A percentile compares a stretch with the other conserved stretches of the same genome.
Conservation (phyloP, 2,329 filamentous ascomycete species). For the Pseudogymnoascus sp. region DNA sequence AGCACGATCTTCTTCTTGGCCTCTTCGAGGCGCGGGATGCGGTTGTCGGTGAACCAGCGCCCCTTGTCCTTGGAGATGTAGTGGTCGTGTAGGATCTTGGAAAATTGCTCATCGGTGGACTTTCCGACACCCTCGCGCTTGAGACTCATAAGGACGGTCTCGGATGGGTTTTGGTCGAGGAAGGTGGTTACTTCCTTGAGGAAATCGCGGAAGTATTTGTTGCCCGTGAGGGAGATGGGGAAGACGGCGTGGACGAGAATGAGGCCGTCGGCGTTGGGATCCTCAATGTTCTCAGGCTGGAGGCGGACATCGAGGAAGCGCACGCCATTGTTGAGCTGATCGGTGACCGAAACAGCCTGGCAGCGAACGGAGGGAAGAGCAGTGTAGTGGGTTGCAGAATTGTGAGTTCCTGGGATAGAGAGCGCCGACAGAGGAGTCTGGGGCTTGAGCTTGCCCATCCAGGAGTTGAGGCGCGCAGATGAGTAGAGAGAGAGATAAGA, state of each 20-base stretch:
- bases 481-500: conserved; percentile 59
- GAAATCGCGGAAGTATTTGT: conserved; percentile 69
- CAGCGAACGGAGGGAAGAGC: conserved; percentile 90
- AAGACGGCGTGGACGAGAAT: conserved; percentile 85
- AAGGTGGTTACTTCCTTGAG: conserved; percentile 66
- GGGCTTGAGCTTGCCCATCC: conserved; percentile 74
- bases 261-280: conserved; percentile 56
- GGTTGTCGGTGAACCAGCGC: conserved; percentile 71
- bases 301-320: conserved; percentile 92
- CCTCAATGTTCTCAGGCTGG: conserved; percentile 50
- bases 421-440: conserved; percentile 68
- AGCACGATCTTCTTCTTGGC: conserved; percentile 77
- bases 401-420: conserved; percentile 92
- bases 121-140: conserved; percentile 86
- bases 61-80: conserved; percentile 52
- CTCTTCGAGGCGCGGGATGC: conserved; percentile 70
- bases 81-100: conserved; percentile 61
- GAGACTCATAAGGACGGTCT: conserved; percentile 76
- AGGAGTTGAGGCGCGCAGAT: conserved; percentile 58
- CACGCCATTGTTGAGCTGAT: conserved; percentile 82
- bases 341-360: conserved; percentile 67
- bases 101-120: conserved; percentile 71
- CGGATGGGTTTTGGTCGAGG: conserved; percentile 66
- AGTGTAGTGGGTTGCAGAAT: conserved; percentile 75
- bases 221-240: conserved; percentile 74